Base-by-base conservation (phyloP, 2,329 filamentous ascomycete species). In the Erysiphe pulchra region DNA sequence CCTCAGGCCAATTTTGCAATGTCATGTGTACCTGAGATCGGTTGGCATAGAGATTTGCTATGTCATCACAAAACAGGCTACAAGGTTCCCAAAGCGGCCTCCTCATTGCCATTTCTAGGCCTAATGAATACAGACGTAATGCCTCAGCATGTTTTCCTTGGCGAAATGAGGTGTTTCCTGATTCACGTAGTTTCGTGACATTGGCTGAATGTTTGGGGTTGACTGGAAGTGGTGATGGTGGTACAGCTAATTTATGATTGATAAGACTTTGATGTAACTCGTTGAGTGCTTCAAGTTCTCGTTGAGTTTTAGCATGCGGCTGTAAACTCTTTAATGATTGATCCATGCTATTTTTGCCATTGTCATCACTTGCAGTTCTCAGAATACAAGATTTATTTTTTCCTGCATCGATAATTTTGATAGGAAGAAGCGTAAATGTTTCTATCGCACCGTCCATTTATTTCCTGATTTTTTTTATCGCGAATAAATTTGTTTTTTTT, bases 161-260 rank as follows among this genome's bases (percentile, higher is more conserved):
- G 62, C 83, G 80, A 68, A 82, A 87, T 54, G 81, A 75, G 48
- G 65, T 65, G 66, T 93, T 93, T 56, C 84, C 87, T 47, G 71
- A 72, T 60, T 95, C 90, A 59, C 85, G 82, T 52, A 95, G 76
- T 65, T 95, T 95, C 63, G 69, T 74, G 62, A 98, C 80, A 59
- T 86, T 76, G 33, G 82, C 84, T 52, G 73, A 77, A 57, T 87
- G 83, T 65, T 94, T 93, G 45, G 84, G 86, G 67, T 93, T 92
- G 50, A 94, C 78, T 48, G 86, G 86, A 38, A 92, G 71, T 0
- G 90, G 90, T 0, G 87, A 80, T 5, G 86, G 85, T 0, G 87
- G 87, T 48, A 73, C 69, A 6, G 78, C 73, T 30, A 65, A 61
- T 40, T 73, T 69, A 53, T 84, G 71, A 46, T 63, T 62, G 54